Evolutionary conservation across 495 filamentous ascomycete genomes (phyloP).

Genomic region (Cercophora scortea): DNA sequence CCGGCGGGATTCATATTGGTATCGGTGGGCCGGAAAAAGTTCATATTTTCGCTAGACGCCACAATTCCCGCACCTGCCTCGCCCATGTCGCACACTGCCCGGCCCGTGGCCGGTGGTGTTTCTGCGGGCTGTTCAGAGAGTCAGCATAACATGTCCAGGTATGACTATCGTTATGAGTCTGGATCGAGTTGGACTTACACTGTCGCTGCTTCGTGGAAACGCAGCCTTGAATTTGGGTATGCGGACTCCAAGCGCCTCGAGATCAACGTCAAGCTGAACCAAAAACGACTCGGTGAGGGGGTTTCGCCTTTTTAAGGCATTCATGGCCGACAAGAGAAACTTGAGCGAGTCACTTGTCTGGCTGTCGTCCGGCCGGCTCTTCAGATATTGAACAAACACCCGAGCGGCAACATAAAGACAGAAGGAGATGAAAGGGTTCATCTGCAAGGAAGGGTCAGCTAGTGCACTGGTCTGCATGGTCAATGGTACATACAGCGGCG

Average conservation of each 20-base stretch:
- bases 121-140: background rate
- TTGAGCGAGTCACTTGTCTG: slow-evolving; percentile 76
- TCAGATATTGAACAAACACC: slow-evolving; percentile 93
- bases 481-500: slow-evolving; percentile 54
- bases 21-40: slow-evolving; percentile 11
- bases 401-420: slow-evolving; percentile 91
- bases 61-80: background rate
- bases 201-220: slow-evolving; percentile 42
- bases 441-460: slow-evolving; percentile 40
- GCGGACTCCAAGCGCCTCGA: slow-evolving; percentile 55
- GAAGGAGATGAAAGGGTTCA: slow-evolving; percentile 95
- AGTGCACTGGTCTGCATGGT: background rate
- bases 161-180: too few relatives aligned
- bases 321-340: slow-evolving; percentile 84
- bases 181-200: slow-evolving; percentile 24
- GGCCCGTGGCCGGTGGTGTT: background rate
- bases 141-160: background rate
- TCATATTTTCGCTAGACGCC: background rate
- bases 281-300: slow-evolving; percentile 93
- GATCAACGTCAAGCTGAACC: slow-evolving; percentile 86
- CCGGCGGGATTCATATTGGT: slow-evolving; percentile 23
- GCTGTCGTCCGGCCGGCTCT: slow-evolving; percentile 75
- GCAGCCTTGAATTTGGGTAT: slow-evolving; percentile 45
- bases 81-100: background rate
- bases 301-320: slow-evolving; percentile 78